Evolutionary conservation across 805 yeast species (phyloP).

Genomic region (Lachancea nothofagi): DNA sequence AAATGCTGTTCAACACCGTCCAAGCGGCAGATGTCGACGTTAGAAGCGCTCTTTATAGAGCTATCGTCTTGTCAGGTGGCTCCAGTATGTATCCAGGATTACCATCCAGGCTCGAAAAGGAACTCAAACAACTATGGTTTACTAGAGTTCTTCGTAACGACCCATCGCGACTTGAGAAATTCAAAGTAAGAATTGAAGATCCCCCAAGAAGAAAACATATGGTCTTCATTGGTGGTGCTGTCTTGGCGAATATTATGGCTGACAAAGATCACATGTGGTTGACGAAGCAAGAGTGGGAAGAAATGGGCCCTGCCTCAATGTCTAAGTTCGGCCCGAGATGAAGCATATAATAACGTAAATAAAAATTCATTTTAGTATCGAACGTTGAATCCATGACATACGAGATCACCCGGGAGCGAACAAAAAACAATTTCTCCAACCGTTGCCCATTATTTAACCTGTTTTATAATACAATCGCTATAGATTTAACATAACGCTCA

Average conservation of each 20-base stretch:
- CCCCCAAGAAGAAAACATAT: slow-evolving; percentile 98
- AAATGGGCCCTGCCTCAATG: slow-evolving; percentile 83
- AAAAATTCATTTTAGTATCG: background rate
- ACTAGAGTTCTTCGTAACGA: slow-evolving; percentile 83
- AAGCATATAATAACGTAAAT: slow-evolving; percentile 4
- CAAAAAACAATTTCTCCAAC: too few species aligned
- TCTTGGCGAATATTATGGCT: slow-evolving; percentile 94
- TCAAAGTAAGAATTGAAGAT: slow-evolving; percentile 94
- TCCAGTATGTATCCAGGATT: slow-evolving; percentile 98
- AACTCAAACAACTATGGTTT: slow-evolving; percentile 93
- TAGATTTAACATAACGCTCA: slow-evolving; percentile 7
- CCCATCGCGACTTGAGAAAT: slow-evolving; percentile 78
- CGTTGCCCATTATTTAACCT: too few species aligned
- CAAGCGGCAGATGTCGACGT: slow-evolving; percentile 94
- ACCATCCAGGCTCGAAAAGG: slow-evolving; percentile 92
- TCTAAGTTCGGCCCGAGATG: slow-evolving; percentile 89
- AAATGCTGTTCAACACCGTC: slow-evolving; percentile 81
- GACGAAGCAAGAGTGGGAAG: slow-evolving; percentile 94
- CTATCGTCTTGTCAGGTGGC: slow-evolving; percentile 94
- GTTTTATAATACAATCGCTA: slow-evolving; percentile 6
- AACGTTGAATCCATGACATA: too few species aligned
- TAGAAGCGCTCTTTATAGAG: slow-evolving; percentile 80
- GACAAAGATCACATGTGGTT: slow-evolving; percentile 99
- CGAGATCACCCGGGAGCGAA: too few species aligned
- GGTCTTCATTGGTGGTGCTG: slow-evolving; percentile 99